Evolutionary conservation across 345 rosid genomes (phyloP), one percentile per base, ranked within the genome.

Genomic region (Gossypium ekmanianum): DNA sequence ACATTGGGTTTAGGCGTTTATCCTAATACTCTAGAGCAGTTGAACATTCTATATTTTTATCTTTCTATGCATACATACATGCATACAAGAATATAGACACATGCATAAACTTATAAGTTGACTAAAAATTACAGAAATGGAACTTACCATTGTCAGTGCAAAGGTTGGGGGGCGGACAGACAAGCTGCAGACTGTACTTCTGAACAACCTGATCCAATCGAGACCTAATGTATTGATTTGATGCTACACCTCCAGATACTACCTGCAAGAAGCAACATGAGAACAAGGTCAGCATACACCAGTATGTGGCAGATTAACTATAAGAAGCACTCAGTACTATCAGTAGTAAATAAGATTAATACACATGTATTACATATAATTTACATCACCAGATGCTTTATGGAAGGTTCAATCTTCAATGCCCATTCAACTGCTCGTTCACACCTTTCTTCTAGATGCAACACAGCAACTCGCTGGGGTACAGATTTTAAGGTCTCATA

Each of bases 211-310:
- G 79, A 76, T 88, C 81, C 64, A 94, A 94, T 74, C 74, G 91
- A 74, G 82, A 50, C 70, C 98, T 87, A n/a, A 92, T 95, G 78
- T 84, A 88, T 63, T 85, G 83, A 80, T 94, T 94, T 10, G 97
- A 94, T 61, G 97, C 98, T 80, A 94, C 98, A 54, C 98, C 98
- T 81, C 98, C 98, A 9, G 97, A 90, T 67, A 94, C 91, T 56
- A 91, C 97, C 98, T 94, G 84, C 58, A 83, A 3, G 63, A 79
- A 43, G 71, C n/a, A 73, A 75, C 55, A 72, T n/a, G 55, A 47
- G 70, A 63, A 58, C 52, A 57, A 61, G 18, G 43, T n/a, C 41
- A 17, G 74, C 71, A 78, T 12, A 67, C 65, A 68, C 64, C 66
- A 52, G 20, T 26, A 62, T 12, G 18, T 9, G 61, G 50, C 22